Conservation (phyloP, 345 rosid genomes). For the Rhizophora mangle region DNA sequence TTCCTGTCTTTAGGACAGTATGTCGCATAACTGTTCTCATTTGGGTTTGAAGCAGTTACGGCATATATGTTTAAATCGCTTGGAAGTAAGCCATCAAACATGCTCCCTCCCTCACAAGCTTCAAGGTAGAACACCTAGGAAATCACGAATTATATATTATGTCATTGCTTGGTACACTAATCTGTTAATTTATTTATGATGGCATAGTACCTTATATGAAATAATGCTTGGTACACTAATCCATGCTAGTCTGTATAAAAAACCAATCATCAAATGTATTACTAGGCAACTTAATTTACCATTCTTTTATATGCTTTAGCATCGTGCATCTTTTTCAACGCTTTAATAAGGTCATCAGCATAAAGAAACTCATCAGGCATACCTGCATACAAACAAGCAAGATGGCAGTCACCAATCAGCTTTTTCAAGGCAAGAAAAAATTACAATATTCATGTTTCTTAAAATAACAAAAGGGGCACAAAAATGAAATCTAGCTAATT, state of each 20-base stretch:
- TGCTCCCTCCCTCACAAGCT: slow-evolving; percentile 69
- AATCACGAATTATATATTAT: neutral
- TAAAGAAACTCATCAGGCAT: slow-evolving; percentile 37
- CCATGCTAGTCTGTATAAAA: too few relatives aligned
- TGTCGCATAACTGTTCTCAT: slow-evolving; percentile 46
- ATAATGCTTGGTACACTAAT: too few relatives aligned
- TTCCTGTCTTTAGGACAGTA: slow-evolving; percentile 39
- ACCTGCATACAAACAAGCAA: slow-evolving; percentile 14
- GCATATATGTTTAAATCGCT: slow-evolving; percentile 41
- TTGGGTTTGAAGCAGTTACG: slow-evolving; percentile 52
- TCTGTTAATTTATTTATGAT: too few relatives aligned
- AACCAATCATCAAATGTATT: too few relatives aligned
- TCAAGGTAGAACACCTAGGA: slow-evolving; percentile 56
- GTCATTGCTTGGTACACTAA: too few relatives aligned
- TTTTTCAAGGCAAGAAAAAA: neutral
- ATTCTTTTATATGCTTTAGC: slow-evolving; percentile 42
- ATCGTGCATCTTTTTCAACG: slow-evolving; percentile 45
- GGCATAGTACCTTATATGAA: neutral
- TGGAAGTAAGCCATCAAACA: slow-evolving; percentile 57
- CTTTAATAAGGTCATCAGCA: slow-evolving; percentile 44
- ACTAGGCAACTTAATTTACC: slow-evolving; percentile 19
- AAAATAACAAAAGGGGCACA: neutral
- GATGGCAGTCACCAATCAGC: neutral
- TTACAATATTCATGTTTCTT: too few relatives aligned
- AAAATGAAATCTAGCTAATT: neutral